Evolutionary conservation across 805 yeast species (phyloP).

Genomic region (Candida argentea): DNA sequence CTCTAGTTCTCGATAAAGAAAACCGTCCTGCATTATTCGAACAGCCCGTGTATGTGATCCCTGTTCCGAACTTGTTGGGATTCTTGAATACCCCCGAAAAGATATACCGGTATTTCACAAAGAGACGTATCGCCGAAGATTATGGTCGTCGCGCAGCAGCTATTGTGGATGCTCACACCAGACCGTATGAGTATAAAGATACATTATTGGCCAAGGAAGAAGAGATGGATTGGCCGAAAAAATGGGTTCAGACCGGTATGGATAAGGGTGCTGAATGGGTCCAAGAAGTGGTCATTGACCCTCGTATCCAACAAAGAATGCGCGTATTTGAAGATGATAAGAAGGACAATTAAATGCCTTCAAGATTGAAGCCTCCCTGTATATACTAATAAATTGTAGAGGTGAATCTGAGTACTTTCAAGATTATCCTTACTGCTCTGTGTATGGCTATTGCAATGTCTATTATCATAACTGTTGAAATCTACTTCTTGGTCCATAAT

Average conservation of each 20-base stretch:
- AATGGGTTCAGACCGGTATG: slow-evolving; percentile 72
- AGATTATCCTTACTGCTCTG: neutral
- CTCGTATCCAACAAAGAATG: slow-evolving; percentile 47
- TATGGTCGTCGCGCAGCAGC: slow-evolving; percentile 47
- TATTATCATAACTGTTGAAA: neutral
- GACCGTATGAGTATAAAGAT: slow-evolving; percentile 44
- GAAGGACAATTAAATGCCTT: too few species aligned
- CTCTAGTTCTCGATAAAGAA: slow-evolving; percentile 17
- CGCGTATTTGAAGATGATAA: slow-evolving; percentile 34
- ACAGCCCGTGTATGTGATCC: slow-evolving; percentile 69
- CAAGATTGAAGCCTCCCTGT: too few species aligned
- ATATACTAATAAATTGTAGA: too few species aligned
- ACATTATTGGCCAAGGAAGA: slow-evolving; percentile 42
- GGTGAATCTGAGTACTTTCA: too few species aligned
- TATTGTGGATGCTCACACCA: slow-evolving; percentile 38
- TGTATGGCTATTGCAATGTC: slow-evolving; percentile 1
- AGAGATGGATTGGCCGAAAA: slow-evolving; percentile 78
- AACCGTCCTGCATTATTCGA: slow-evolving; percentile 52
- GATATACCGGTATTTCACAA: slow-evolving; percentile 67
- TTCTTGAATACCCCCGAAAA: slow-evolving; percentile 68
- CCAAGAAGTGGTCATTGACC: slow-evolving; percentile 60
- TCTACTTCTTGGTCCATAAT: slow-evolving; percentile 35
- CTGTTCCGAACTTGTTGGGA: slow-evolving; percentile 73
- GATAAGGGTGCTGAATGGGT: slow-evolving; percentile 84
- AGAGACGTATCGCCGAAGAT: slow-evolving; percentile 59